phyloP scores from a whole-genome alignment of 495 filamentous ascomycete species.

The Geopyxis carbonaria region DNA sequence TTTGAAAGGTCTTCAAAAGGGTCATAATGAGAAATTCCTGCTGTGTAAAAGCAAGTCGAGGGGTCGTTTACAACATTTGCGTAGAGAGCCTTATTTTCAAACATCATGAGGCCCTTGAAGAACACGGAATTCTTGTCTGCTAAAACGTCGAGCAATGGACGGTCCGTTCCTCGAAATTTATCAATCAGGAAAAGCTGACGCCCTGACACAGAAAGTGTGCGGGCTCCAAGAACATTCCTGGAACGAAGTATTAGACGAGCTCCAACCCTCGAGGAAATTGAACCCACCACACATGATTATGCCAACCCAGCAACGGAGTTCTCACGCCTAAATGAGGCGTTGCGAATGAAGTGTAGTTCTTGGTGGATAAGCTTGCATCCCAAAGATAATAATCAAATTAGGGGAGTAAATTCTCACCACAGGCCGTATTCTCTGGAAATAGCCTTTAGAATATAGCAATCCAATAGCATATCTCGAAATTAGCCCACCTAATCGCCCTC shows the following conservation, averaged over 20 bases:
- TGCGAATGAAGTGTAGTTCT: constrained; percentile 89
- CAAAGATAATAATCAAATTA: background rate
- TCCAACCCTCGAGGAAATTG: no score
- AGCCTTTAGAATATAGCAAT: constrained; percentile 59
- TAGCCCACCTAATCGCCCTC: constrained; percentile 48
- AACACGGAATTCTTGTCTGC: constrained; percentile 78
- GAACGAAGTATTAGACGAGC: background rate
- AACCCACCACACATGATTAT: constrained; percentile 40
- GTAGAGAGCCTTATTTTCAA: constrained; percentile 58
- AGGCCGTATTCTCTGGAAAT: constrained; percentile 60
- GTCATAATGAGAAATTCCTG: constrained; percentile 52
- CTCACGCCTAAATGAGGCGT: constrained; percentile 77
- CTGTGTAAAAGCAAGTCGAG: constrained; percentile 65
- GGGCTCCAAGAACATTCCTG: constrained; percentile 59
- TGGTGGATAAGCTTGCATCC: constrained; percentile 4
- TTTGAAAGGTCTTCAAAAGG: constrained; percentile 50
- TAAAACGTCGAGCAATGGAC: constrained; percentile 61
- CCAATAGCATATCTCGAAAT: constrained; percentile 79
- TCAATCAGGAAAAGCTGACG: constrained; percentile 79
- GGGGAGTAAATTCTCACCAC: constrained; percentile 34
- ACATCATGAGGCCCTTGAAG: constrained; percentile 55
- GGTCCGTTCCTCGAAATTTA: constrained; percentile 60
- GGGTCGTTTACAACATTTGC: constrained; percentile 75
- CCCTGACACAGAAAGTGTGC: constrained; percentile 61
- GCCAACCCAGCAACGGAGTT: constrained; percentile 50